These are phyloP conservation scores for Theileria orientalis DNA, from an alignment of 169 alveolate genomes.

Conservation along the genomic window DNA sequence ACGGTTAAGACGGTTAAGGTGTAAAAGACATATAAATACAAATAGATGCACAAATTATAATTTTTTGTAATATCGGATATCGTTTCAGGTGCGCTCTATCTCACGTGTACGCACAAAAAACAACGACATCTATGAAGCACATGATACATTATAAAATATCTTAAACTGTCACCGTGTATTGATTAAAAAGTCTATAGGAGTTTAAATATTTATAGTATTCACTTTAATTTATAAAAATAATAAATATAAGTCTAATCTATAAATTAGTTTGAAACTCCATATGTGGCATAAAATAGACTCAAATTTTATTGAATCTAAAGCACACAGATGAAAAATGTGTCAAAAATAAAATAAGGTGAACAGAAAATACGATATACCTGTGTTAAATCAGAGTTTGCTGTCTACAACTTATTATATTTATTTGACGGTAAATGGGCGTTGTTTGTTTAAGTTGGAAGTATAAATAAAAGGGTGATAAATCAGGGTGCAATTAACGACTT, in stretches of 20 bases:
- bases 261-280: neutral
- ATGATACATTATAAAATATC: neutral
- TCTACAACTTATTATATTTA: too few relatives aligned
- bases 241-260: too few relatives aligned
- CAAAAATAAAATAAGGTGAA: neutral
- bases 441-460: neutral
- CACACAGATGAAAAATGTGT: conserved; percentile 6
- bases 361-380: neutral
- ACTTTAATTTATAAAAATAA: too few relatives aligned
- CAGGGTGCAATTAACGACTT: conserved; percentile 9
- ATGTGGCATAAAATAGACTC: conserved; percentile 11
- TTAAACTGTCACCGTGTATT: too few relatives aligned
- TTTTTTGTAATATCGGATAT: neutral
- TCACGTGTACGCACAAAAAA: neutral
- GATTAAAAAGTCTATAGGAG: too few relatives aligned
- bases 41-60: neutral
- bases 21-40: neutral
- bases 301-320: neutral
- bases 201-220: too few relatives aligned
- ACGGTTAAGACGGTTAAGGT: too few relatives aligned
- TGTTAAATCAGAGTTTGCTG: too few relatives aligned
- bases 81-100: neutral
- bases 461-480: neutral
- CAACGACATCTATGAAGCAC: neutral
- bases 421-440: conserved; percentile 9